Conservation (phyloP, 2,329 filamentous ascomycete genomes). For the Colletotrichum liriopes region DNA sequence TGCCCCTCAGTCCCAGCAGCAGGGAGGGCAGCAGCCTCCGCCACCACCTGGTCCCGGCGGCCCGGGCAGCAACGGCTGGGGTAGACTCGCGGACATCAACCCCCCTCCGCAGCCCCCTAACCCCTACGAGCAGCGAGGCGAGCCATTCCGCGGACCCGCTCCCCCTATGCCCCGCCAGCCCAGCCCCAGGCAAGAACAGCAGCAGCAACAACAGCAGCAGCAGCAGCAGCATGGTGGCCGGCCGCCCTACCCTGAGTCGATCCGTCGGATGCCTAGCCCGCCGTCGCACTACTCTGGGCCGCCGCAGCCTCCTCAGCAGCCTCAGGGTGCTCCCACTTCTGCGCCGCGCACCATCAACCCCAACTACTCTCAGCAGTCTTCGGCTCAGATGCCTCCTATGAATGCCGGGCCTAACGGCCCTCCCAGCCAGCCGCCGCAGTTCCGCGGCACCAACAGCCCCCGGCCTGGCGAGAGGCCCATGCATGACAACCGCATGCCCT, state of each 20-base stretch:
- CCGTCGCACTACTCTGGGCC: conserved; percentile 66
- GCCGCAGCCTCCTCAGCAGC: conserved; percentile 65
- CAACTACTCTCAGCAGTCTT: conserved; percentile 68
- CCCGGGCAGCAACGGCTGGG: conserved; percentile 70
- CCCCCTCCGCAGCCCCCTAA: conserved; percentile 82
- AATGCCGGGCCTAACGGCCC: conserved; percentile 61
- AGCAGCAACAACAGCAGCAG: conserved; percentile 66
- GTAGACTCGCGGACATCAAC: conserved; percentile 84
- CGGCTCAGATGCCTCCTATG: conserved; percentile 55
- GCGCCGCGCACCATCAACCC: conserved; percentile 73
- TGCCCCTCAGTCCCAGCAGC: conserved; percentile 68
- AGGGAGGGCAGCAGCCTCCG: conserved; percentile 53
- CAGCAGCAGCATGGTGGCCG: conserved; percentile 42
- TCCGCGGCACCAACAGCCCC: conserved; percentile 81
- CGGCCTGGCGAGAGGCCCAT: conserved; percentile 87
- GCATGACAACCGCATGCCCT: conserved; percentile 88
- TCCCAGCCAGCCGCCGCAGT: conserved; percentile 75
- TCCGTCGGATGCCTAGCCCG: conserved; percentile 69
- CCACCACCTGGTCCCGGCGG: conserved; percentile 74
- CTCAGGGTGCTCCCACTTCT: conserved; percentile 54
- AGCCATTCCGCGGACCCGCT: conserved; percentile 78
- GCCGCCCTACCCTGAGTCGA: conserved; percentile 48
- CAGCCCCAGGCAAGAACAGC: conserved; percentile 82
- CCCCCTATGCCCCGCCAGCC: conserved; percentile 79
- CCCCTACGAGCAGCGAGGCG: conserved; percentile 83